phyloP scores from a whole-genome alignment of 2,329 filamentous ascomycete species.

The Bertia moriformis region DNA sequence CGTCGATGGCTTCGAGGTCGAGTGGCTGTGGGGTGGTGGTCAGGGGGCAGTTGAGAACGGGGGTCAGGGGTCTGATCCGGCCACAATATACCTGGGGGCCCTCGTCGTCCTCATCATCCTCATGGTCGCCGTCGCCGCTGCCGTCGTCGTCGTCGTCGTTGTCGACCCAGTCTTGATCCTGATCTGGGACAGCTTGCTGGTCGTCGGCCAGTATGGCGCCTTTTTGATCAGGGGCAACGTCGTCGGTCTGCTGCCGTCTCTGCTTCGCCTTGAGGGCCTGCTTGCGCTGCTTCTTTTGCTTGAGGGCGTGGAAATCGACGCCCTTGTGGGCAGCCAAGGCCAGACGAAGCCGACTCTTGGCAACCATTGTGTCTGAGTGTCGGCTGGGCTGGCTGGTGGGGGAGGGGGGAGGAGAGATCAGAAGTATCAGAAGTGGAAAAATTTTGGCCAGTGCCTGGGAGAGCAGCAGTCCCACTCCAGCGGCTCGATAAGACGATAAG shows the following conservation, averaged over 20 bases:
- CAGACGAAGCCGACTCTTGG: slow-evolving; percentile 30
- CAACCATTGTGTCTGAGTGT: slow-evolving; percentile 6
- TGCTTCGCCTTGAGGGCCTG: slow-evolving; percentile 11
- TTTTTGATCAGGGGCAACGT: slow-evolving; percentile 10
- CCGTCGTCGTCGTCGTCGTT: slow-evolving; percentile 19
- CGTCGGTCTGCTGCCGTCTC: slow-evolving; percentile 13
- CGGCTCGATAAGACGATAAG: too few species aligned
- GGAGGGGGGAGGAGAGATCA: too few species aligned
- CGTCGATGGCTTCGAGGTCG: slow-evolving; percentile 40
- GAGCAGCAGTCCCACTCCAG: too few species aligned
- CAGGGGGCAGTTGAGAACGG: slow-evolving; percentile 2
- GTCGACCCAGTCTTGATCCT: slow-evolving; percentile 23
- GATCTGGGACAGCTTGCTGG: slow-evolving; percentile 9
- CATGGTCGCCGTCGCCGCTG: slow-evolving; percentile 12
- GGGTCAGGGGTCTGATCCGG: slow-evolving; percentile 2
- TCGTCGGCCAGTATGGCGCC: slow-evolving; percentile 9
- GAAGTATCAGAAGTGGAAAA: too few species aligned
- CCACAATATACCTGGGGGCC: slow-evolving; percentile 19
- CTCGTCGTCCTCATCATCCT: slow-evolving; percentile 10
- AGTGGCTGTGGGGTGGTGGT: slow-evolving; percentile 10
- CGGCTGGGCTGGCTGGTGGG: too few species aligned
- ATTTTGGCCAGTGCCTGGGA: too few species aligned
- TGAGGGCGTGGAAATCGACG: slow-evolving; percentile 33
- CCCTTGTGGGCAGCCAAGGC: slow-evolving; percentile 40
- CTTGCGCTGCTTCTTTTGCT: slow-evolving; percentile 31